Conservation (phyloP, 768 basidiomycete species). For the Leccinellum luteum region DNA sequence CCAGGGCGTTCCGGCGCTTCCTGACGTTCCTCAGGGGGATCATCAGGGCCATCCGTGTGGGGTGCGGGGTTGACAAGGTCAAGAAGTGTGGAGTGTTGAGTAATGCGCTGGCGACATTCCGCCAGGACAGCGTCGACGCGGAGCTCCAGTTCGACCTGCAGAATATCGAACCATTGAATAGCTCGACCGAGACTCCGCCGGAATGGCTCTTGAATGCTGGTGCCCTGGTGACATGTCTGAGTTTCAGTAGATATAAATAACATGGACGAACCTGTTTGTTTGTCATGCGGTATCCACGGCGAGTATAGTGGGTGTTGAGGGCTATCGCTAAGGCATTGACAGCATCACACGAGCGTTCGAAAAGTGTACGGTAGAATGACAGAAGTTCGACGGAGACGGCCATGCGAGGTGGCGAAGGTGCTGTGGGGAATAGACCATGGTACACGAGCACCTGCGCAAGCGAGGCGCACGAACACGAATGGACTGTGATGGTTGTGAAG, state of each 20-base stretch:
- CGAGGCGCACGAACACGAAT: neutral
- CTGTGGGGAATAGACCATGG: neutral
- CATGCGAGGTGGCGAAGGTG: constrained; percentile 10
- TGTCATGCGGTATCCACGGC: constrained; percentile 14
- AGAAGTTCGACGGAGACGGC: constrained; percentile 30
- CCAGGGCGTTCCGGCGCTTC: no score
- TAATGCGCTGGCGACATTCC: constrained; percentile 7
- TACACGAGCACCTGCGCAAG: neutral
- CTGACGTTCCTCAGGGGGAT: no score
- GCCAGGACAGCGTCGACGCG: neutral
- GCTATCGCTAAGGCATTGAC: constrained; percentile 7
- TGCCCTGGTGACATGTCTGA: neutral
- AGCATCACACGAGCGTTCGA: constrained; percentile 35
- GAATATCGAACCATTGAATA: constrained; percentile 31
- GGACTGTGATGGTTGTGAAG: no score
- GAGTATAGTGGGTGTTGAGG: neutral
- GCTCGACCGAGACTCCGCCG: constrained; percentile 24
- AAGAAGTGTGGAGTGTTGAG: no score
- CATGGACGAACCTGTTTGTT: neutral
- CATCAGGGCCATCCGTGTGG: no score
- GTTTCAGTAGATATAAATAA: neutral
- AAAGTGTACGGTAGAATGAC: constrained; percentile 33
- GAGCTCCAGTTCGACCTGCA: constrained; percentile 14
- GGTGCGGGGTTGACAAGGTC: no score
- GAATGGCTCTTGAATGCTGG: constrained; percentile 34